Evolutionary conservation across 768 basidiomycete species (phyloP).

Genomic region (Tricholoma terreum): DNA sequence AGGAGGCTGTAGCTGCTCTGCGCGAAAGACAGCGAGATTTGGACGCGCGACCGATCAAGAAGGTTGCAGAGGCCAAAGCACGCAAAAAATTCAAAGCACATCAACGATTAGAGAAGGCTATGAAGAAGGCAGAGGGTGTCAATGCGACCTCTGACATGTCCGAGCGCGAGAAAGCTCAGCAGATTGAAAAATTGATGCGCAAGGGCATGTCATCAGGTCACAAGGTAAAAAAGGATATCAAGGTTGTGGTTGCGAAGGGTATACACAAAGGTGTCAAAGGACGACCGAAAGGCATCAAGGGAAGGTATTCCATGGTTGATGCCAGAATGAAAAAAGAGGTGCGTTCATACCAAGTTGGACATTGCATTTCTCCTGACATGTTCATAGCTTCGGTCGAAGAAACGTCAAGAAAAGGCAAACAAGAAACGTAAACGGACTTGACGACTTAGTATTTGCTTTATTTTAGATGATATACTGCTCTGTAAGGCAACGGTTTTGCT

Average conservation of each 20-base stretch:
- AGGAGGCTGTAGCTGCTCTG: constrained; percentile 85
- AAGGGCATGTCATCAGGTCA: constrained; percentile 69
- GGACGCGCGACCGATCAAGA: constrained; percentile 97
- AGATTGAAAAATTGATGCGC: constrained; percentile 89
- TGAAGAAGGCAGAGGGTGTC: constrained; percentile 95
- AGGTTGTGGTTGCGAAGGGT: constrained; percentile 91
- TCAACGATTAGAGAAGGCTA: constrained; percentile 82
- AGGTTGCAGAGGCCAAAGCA: constrained; percentile 97
- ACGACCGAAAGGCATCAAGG: constrained; percentile 93
- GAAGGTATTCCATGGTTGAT: constrained; percentile 93
- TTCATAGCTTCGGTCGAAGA: constrained; percentile 74
- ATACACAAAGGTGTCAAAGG: constrained; percentile 87
- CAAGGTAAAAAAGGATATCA: constrained; percentile 70
- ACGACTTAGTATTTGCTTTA: background rate
- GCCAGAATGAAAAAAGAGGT: constrained; percentile 93
- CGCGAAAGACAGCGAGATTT: constrained; percentile 89
- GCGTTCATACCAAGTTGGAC: constrained; percentile 13
- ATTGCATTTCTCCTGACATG: constrained; percentile 1
- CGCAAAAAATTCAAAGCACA: constrained; percentile 91
- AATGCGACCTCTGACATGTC: constrained; percentile 84
- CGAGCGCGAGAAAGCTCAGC: constrained; percentile 92
- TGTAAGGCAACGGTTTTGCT: background rate
- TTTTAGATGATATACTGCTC: background rate
- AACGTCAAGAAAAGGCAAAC: constrained; percentile 71
- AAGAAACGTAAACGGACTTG: constrained; percentile 51